Percentiles rank a stretch among this genome's conserved stretches.
Evolutionary conservation across 2,329 filamentous ascomycete species (phyloP).

Genomic region (Dactylellina haptotyla): DNA sequence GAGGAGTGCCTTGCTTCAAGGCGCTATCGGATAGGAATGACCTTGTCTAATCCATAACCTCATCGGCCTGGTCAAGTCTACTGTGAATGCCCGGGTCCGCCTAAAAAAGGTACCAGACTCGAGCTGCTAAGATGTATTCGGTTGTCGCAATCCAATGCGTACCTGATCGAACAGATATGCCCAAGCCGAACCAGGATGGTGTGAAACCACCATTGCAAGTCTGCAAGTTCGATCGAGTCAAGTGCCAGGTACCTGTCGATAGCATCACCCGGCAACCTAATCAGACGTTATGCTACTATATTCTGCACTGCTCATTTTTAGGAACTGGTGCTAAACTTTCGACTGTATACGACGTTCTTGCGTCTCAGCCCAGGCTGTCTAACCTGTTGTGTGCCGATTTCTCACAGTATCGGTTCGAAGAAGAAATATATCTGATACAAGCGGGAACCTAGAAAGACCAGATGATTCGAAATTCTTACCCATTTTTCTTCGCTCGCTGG

Average conservation of each 20-base stretch:
- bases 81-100: constrained; percentile 28
- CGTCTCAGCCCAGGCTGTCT: constrained; percentile 28
- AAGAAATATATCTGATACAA: constrained; percentile 53
- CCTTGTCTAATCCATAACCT: constrained; percentile 48
- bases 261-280: constrained; percentile 24
- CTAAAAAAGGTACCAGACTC: constrained; percentile 50
- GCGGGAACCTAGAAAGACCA: constrained; percentile 45
- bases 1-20: constrained; percentile 49
- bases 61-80: constrained; percentile 31
- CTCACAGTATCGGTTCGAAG: constrained; percentile 16
- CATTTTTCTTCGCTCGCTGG: constrained; percentile 17
- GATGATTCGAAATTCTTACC: constrained; percentile 36
- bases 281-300: no score
- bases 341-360: background rate
- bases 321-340: background rate
- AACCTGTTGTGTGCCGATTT: constrained; percentile 18
- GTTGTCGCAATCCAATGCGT: constrained; percentile 50
- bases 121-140: constrained; percentile 47
- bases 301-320: no score
- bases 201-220: constrained; percentile 23
- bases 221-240: constrained; percentile 3
- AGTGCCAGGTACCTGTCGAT: constrained; percentile 28
- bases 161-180: constrained; percentile 43
- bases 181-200: constrained; percentile 46
- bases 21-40: constrained; percentile 48